These are phyloP conservation scores for Phytophthora rubi DNA, from an alignment of 352 stramenopile genomes.

Conservation along the genomic window DNA sequence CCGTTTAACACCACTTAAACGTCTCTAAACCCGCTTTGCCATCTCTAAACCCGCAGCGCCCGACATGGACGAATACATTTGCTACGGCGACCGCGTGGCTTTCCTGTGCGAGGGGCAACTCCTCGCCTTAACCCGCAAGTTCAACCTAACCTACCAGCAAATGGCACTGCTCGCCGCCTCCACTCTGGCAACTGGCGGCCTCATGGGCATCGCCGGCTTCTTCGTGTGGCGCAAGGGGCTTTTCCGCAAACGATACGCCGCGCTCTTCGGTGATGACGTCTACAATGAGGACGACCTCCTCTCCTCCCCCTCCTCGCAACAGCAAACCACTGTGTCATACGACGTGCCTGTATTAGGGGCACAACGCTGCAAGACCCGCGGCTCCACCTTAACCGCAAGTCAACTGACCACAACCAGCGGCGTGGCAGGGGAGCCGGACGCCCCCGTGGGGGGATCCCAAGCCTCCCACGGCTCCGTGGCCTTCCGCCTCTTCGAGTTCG, in stretches of 20 bases:
- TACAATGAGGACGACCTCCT: conserved; percentile 39
- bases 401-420: conserved; percentile 24
- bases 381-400: conserved; percentile 16
- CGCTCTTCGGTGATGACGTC: conserved; percentile 63
- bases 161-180: conserved; percentile 63
- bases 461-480: conserved; percentile 48
- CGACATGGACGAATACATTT: conserved; percentile 64
- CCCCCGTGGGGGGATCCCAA: conserved; percentile 20
- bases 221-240: conserved; percentile 76
- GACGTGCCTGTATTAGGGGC: conserved; percentile 25
- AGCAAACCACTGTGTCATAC: no score
- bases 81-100: conserved; percentile 75
- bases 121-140: conserved; percentile 69
- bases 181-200: conserved; percentile 58
- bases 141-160: conserved; percentile 82
- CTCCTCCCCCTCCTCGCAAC: background rate
- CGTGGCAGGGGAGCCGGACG: conserved; percentile 29
- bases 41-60: conserved; percentile 5
- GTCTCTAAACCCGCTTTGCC: conserved; percentile 4
- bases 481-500: conserved; percentile 78
- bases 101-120: conserved; percentile 80
- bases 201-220: conserved; percentile 72
- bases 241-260: conserved; percentile 77
- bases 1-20: background rate
- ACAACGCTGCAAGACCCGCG: conserved; percentile 13